phyloP scores from a whole-genome alignment of 306 rosid genomes.

The Cucumis melo region DNA sequence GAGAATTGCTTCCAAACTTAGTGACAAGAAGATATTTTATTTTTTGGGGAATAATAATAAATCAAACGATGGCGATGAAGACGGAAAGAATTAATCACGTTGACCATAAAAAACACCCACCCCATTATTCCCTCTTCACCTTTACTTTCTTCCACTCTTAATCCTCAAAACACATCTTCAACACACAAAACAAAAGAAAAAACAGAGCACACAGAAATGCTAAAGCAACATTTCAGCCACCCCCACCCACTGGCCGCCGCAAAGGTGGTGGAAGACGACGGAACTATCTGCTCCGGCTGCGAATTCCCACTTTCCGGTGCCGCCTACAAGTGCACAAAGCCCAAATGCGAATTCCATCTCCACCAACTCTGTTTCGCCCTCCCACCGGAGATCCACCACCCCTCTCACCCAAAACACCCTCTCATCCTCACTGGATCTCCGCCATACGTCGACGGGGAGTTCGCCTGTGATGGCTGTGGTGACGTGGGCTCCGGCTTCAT shows the following conservation, averaged over 20 bases:
- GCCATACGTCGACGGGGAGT: constrained; percentile 5
- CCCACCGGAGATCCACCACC: constrained; percentile 10
- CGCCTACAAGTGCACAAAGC: constrained; percentile 7
- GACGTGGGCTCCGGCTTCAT: constrained; percentile 9
- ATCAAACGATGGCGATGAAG: background rate
- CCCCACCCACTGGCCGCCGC: constrained; percentile 4
- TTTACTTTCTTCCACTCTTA: background rate
- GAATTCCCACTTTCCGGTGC: background rate
- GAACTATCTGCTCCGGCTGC: constrained; percentile 3
- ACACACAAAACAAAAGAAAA: background rate
- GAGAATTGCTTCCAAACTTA: no score
- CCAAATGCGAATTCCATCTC: constrained; percentile 9
- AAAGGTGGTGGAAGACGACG: background rate
- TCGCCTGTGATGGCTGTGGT: constrained; percentile 4
- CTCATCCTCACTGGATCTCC: constrained; percentile 4
- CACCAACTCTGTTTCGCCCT: constrained; percentile 9
- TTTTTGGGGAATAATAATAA: no score
- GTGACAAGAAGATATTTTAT: no score
- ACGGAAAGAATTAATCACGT: background rate
- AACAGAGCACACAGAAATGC: background rate
- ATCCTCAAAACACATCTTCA: background rate
- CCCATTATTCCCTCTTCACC: background rate
- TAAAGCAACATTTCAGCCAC: constrained; percentile 13
- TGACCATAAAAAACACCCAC: background rate
- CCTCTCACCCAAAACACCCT: constrained; percentile 12